These are phyloP conservation scores for Cladosporium colombiae DNA, from an alignment of 2,329 filamentous ascomycete genomes.

Conservation along the genomic window DNA sequence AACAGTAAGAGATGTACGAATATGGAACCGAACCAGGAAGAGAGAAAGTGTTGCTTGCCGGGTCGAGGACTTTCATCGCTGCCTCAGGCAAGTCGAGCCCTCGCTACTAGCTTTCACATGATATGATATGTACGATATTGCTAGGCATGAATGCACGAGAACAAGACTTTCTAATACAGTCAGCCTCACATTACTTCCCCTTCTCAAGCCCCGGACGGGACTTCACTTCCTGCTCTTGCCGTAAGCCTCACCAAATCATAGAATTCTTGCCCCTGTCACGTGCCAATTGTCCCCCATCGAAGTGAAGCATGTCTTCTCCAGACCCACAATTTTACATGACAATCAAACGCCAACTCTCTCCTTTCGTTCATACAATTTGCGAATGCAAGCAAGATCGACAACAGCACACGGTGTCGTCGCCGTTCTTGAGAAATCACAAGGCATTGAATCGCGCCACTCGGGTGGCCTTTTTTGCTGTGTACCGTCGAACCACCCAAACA, in stretches of 20 bases:
- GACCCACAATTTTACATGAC: background rate
- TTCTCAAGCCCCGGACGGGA: background rate
- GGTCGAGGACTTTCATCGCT: background rate
- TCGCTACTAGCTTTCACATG: slow-evolving; percentile 1
- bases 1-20: background rate
- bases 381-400: background rate
- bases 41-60: background rate
- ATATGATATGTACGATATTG: slow-evolving; percentile 2
- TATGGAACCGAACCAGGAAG: background rate
- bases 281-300: background rate
- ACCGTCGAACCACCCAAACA: background rate
- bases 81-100: background rate
- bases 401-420: background rate
- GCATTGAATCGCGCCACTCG: background rate
- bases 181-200: background rate
- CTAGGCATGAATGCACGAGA: background rate
- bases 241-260: background rate
- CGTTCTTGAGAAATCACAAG: background rate
- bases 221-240: background rate
- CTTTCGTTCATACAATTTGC: background rate
- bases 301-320: background rate
- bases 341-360: background rate
- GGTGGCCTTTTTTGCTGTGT: background rate
- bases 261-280: background rate
- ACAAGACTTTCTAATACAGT: background rate